Conservation (phyloP, 2,329 filamentous ascomycete genomes). For the Proliferodiscus dingleyae region DNA sequence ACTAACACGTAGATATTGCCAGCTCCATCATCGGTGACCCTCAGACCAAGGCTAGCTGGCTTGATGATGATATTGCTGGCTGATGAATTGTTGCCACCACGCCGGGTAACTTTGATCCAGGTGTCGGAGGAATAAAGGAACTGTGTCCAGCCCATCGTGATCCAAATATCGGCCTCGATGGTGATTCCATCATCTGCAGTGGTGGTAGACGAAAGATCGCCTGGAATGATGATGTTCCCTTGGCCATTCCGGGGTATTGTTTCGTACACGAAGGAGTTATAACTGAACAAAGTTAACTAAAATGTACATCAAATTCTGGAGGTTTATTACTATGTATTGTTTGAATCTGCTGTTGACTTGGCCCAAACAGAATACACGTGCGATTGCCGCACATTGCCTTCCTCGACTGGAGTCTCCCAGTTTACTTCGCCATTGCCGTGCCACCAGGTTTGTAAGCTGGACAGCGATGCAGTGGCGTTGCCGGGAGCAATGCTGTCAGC, state of each 20-base stretch:
- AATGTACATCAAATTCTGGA: no score
- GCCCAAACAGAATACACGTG: background rate
- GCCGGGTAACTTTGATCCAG: background rate
- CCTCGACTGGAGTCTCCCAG: background rate
- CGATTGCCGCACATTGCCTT: background rate
- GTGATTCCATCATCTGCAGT: background rate
- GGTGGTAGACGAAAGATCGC: no score
- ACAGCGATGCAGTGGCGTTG: background rate
- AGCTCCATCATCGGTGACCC: background rate
- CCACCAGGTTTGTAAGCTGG: background rate
- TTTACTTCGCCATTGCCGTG: background rate
- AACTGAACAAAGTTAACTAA: no score
- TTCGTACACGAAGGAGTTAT: background rate
- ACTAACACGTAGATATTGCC: background rate
- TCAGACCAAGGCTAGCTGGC: background rate
- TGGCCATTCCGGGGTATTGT: background rate
- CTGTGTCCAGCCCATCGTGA: background rate
- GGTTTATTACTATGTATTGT: no score
- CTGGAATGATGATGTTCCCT: no score
- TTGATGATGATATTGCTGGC: background rate
- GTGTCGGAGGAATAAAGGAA: background rate
- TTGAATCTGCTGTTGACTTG: background rate
- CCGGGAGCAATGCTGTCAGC: no score
- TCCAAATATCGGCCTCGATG: no score
- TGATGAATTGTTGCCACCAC: background rate